These are phyloP conservation scores for Ustilago curta DNA, from an alignment of 1,284 basidiomycete genomes.

Conservation along the genomic window DNA sequence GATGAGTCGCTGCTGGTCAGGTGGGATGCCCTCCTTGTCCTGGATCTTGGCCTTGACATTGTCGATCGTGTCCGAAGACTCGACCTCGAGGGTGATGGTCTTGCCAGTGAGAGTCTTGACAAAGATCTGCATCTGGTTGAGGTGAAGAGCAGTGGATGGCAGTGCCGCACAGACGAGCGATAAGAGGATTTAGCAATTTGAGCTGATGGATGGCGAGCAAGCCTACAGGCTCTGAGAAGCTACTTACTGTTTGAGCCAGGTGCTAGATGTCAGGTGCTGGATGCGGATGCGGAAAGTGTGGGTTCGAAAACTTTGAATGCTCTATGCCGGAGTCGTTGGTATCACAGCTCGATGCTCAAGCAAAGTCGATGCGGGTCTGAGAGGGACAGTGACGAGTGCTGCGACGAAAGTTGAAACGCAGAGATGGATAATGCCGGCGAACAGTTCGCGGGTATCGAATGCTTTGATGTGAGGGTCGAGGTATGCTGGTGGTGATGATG, in stretches of 20 bases:
- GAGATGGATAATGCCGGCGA: slow-evolving; percentile 10
- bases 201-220: not conserved
- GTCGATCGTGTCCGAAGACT: slow-evolving; percentile 92
- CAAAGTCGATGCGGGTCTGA: not conserved
- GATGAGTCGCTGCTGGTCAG: slow-evolving; percentile 72
- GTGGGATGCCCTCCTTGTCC: slow-evolving; percentile 70
- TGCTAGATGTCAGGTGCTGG: not conserved
- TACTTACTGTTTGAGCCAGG: slow-evolving; percentile 26
- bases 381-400: not conserved
- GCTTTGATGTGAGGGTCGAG: not conserved
- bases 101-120: slow-evolving; percentile 82
- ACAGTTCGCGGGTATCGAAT: no score
- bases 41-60: slow-evolving; percentile 73
- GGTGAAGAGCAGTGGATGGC: not conserved
- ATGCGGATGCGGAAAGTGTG: slow-evolving; percentile 3
- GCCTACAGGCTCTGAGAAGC: not conserved
- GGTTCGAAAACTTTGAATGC: not conserved
- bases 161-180: not conserved
- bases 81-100: slow-evolving; percentile 93
- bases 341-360: not conserved
- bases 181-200: not conserved
- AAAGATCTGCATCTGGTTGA: slow-evolving; percentile 54
- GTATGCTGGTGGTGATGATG: slow-evolving; percentile 9
- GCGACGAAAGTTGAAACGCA: slow-evolving; percentile 1
- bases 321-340: not conserved